Evolutionary conservation across 2,329 filamentous ascomycete species (phyloP), one percentile per base, ranked within the genome.

Genomic region (Lachnellula cervina): DNA sequence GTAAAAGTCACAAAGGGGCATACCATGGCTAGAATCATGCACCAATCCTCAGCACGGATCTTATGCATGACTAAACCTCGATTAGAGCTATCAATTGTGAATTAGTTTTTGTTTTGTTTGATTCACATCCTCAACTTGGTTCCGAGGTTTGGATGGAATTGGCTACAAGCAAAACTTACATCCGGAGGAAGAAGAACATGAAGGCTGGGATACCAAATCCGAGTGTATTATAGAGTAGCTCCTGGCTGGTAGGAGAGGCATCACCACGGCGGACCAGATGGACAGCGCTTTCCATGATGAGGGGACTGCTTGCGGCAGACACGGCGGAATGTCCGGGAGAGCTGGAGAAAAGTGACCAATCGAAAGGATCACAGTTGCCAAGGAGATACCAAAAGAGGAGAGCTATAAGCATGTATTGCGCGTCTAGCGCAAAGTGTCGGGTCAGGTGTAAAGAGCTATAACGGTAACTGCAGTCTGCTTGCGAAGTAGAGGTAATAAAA

Each of bases 11-110:
- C 37, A 7, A 40, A 16, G 16, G 44, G 37, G 13, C 51, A 68
- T 63, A 73, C 72, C 62, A 73, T 71, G 5, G 69, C 68, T 9
- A 62, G 56, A 25, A 62, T 66, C 72, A 74, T 74, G 2, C 71
- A 60, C 60, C 69, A 71, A 47, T 74, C 72, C 48, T 73, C 72
- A 46, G 68, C n/a, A 7, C 60, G 54, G 37, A 59, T 45, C 21
- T 54, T 59, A 2, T 53, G 49, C 34, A 65, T 25, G 16, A 65
- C 55, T 46, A 54, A 60, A 7, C 32, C 44, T 2, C 58, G 55
- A 38, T 64, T 66, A 28, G 62, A n/a, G 14, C 57, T 63, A 45
- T 43, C 3, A 9, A 13, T 32, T 32, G 9, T 32, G 9, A 37
- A 44, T 23, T 25, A 43, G 23, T 13, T 3, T 40, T 17, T n/a